These are phyloP conservation scores for Gaeumannomyces tritici DNA, from an alignment of 2,329 filamentous ascomycete genomes.

Conservation along the genomic window DNA sequence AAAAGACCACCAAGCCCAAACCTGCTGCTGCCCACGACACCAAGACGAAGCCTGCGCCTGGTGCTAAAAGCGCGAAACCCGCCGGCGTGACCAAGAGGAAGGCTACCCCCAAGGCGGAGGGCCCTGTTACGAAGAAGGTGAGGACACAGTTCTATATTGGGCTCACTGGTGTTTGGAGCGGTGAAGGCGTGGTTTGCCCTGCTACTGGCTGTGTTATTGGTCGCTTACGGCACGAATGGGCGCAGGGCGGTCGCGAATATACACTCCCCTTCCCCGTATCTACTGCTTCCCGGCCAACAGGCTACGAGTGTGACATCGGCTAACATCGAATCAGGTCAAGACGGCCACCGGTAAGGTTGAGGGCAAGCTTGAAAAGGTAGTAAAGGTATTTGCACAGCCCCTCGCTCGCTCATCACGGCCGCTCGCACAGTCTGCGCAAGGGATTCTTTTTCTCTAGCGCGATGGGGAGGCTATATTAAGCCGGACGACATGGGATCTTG, in stretches of 20 bases:
- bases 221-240: too few relatives aligned
- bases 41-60: constrained; percentile 14
- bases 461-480: too few relatives aligned
- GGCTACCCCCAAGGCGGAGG: constrained; percentile 23
- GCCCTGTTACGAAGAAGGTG: constrained; percentile 20
- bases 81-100: constrained; percentile 27
- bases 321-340: constrained; percentile 15
- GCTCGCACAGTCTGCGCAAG: not conserved
- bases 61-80: constrained; percentile 19
- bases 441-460: too few relatives aligned
- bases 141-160: not conserved
- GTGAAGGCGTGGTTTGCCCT: too few relatives aligned
- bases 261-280: not conserved
- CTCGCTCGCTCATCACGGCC: not conserved
- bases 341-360: constrained; percentile 9
- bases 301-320: not conserved
- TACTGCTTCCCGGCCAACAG: not conserved
- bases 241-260: too few relatives aligned
- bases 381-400: not conserved
- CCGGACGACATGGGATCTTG: too few relatives aligned
- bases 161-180: not conserved
- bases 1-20: constrained; percentile 8
- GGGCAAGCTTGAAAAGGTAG: constrained; percentile 1
- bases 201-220: not conserved
- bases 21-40: constrained; percentile 12